Percentiles rank a stretch among this genome's conserved stretches.
Evolutionary conservation across 2,329 filamentous ascomycete genomes (phyloP).

Genomic region (Fusarium circinatum): DNA sequence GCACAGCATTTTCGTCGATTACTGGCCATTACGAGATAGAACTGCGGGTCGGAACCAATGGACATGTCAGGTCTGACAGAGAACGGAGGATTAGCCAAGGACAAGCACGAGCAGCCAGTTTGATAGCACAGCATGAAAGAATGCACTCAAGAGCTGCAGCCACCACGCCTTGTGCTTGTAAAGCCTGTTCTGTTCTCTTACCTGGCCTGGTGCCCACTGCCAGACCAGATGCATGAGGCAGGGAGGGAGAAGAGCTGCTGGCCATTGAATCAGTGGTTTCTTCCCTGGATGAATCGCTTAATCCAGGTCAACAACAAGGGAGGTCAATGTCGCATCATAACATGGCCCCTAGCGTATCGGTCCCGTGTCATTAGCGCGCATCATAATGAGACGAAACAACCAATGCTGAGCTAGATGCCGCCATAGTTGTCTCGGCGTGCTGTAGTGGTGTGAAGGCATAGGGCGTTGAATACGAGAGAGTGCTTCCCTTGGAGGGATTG

Average conservation of each 20-base stretch:
- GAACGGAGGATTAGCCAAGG: slow-evolving; percentile 22
- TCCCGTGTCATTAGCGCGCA: slow-evolving; percentile 30
- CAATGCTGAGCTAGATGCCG: slow-evolving; percentile 25
- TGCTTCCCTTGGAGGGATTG: slow-evolving; percentile 26
- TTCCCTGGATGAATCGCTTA: slow-evolving; percentile 4
- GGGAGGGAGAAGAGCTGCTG: neutral
- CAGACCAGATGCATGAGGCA: neutral
- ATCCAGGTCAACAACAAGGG: slow-evolving; percentile 14
- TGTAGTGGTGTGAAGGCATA: slow-evolving; percentile 27
- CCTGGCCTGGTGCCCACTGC: neutral
- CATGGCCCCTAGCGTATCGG: slow-evolving; percentile 28
- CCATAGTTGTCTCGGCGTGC: slow-evolving; percentile 20
- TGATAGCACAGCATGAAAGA: slow-evolving; percentile 30
- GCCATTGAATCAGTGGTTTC: slow-evolving; percentile 9
- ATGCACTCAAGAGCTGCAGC: slow-evolving; percentile 32
- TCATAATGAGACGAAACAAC: slow-evolving; percentile 19
- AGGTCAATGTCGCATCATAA: slow-evolving; percentile 1
- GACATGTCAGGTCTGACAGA: slow-evolving; percentile 15
- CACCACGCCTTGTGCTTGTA: slow-evolving; percentile 31
- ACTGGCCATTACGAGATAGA: slow-evolving; percentile 23
- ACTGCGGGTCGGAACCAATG: slow-evolving; percentile 32
- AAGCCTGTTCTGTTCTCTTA: slow-evolving; percentile 35
- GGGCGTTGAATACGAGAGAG: slow-evolving; percentile 43
- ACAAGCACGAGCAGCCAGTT: slow-evolving; percentile 2
- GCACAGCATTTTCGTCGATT: slow-evolving; percentile 34